Evolutionary conservation across 1,139 yeast genomes (phyloP).

Genomic region (Blastobotrys apis): DNA sequence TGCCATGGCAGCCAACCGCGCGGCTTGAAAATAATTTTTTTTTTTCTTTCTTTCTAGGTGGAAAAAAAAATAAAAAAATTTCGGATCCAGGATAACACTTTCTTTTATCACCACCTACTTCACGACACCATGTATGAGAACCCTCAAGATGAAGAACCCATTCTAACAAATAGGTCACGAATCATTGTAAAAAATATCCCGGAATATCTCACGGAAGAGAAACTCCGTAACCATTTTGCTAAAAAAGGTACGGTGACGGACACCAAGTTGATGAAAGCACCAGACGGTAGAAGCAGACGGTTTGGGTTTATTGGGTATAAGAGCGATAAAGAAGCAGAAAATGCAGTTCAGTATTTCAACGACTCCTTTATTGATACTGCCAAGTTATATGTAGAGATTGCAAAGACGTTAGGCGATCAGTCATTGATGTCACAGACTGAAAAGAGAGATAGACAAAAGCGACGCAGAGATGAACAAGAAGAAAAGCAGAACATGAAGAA

Average conservation of each 20-base stretch:
- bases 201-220: slow-evolving; percentile 68
- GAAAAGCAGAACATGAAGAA: slow-evolving; percentile 53
- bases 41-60: neutral
- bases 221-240: slow-evolving; percentile 63
- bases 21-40: neutral
- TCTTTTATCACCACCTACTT: no score
- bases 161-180: slow-evolving; percentile 54
- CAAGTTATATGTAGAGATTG: slow-evolving; percentile 69
- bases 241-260: slow-evolving; percentile 66
- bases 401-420: slow-evolving; percentile 85
- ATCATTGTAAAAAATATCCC: slow-evolving; percentile 95
- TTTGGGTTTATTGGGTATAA: slow-evolving; percentile 92
- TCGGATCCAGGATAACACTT: no score
- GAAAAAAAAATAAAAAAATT: slow-evolving; percentile 2
- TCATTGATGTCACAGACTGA: slow-evolving; percentile 59
- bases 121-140: no score
- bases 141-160: no score
- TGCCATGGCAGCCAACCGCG: no score
- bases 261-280: slow-evolving; percentile 74
- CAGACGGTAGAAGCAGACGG: slow-evolving; percentile 82
- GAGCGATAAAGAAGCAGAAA: slow-evolving; percentile 64
- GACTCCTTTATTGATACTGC: slow-evolving; percentile 80
- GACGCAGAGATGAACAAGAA: slow-evolving; percentile 29
- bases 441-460: slow-evolving; percentile 44
- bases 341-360: slow-evolving; percentile 73